Conservation (phyloP, 2,329 filamentous ascomycete genomes). For the Blastomyces percursus region DNA sequence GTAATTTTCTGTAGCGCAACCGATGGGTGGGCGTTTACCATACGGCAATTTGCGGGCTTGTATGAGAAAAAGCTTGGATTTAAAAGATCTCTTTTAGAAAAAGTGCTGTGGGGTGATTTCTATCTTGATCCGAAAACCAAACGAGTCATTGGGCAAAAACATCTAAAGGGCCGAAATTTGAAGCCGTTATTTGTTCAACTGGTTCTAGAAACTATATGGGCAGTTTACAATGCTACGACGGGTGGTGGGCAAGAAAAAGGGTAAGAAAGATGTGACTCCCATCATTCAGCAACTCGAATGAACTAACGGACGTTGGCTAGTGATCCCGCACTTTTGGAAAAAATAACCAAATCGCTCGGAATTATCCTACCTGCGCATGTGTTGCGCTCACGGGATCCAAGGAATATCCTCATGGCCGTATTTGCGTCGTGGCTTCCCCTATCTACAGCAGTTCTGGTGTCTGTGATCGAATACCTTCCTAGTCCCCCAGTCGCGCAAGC, state of each 20-base stretch:
- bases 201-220: slow-evolving; percentile 92
- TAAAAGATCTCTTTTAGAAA: slow-evolving; percentile 77
- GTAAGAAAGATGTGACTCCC: slow-evolving; percentile 36
- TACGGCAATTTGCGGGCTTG: slow-evolving; percentile 80
- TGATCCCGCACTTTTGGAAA: slow-evolving; percentile 72
- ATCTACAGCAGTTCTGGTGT: slow-evolving; percentile 84
- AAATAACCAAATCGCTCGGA: slow-evolving; percentile 84
- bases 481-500: slow-evolving; percentile 73
- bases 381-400: slow-evolving; percentile 69
- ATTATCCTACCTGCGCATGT: slow-evolving; percentile 78
- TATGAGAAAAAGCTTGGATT: slow-evolving; percentile 98
- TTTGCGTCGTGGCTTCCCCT: slow-evolving; percentile 86
- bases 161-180: slow-evolving; percentile 78
- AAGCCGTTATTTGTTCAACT: slow-evolving; percentile 98
- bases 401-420: slow-evolving; percentile 70
- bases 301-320: slow-evolving; percentile 22
- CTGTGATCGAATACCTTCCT: slow-evolving; percentile 84
- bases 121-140: slow-evolving; percentile 97
- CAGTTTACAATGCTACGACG: slow-evolving; percentile 81
- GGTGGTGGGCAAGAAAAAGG: slow-evolving; percentile 74
- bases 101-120: slow-evolving; percentile 92
- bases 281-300: not conserved
- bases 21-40: slow-evolving; percentile 98
- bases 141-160: slow-evolving; percentile 78
- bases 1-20: slow-evolving; percentile 97